Conservation (phyloP, 108 stramenopile genomes). For the Pseudonitzschia delicatissima region DNA sequence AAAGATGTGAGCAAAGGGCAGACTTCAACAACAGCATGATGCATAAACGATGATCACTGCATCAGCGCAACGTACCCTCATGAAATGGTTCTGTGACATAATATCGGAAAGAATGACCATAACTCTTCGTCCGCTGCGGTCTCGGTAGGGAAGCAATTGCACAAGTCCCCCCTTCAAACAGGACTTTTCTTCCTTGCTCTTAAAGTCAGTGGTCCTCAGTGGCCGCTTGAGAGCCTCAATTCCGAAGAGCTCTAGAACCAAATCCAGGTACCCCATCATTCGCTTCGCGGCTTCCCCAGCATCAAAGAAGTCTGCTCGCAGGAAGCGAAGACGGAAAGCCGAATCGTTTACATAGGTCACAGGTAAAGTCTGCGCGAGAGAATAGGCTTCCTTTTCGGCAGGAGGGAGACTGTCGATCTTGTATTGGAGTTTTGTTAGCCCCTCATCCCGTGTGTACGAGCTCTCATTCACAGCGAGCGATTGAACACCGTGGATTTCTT, state of each 20-base stretch:
- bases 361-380: neutral
- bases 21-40: neutral
- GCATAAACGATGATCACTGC: neutral
- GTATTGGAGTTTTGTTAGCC: neutral
- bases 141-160: conserved; percentile 3
- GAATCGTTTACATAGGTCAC: neutral
- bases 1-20: neutral
- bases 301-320: conserved; percentile 44
- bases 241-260: neutral
- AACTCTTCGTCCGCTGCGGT: conserved; percentile 1
- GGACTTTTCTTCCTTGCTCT: neutral
- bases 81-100: conserved; percentile 1
- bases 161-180: neutral
- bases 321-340: conserved; percentile 28
- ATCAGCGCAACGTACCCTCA: neutral
- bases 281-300: conserved; percentile 20
- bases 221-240: neutral
- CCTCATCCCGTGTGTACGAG: neutral
- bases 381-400: neutral
- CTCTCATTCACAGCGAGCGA: neutral
- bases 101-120: conserved; percentile 8
- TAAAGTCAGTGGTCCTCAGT: neutral
- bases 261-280: conserved; percentile 28
- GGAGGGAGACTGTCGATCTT: neutral
- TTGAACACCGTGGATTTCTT: conserved; percentile 11